Conservation (phyloP, 495 filamentous ascomycete species). For the Aspergillus haitiensis region DNA sequence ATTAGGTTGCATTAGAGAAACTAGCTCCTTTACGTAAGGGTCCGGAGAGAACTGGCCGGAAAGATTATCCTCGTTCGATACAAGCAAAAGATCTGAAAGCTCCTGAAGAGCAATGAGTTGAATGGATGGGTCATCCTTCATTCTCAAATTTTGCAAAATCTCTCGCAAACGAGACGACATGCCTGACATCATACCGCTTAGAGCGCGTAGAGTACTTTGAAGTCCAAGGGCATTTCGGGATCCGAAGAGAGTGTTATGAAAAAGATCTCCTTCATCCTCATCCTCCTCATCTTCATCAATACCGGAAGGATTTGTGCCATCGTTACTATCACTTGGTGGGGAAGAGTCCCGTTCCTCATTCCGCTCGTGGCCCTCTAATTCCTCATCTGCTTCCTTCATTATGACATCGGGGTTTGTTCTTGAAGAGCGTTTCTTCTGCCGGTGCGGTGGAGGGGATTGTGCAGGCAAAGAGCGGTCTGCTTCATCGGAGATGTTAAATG, state of each 20-base stretch:
- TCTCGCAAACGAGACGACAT: slow-evolving; percentile 77
- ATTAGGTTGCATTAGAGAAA: slow-evolving; percentile 86
- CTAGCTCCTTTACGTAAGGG: slow-evolving; percentile 91
- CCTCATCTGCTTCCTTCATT: slow-evolving; percentile 53
- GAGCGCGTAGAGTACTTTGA: slow-evolving; percentile 78
- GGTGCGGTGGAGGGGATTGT: slow-evolving; percentile 38
- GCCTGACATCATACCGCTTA: slow-evolving; percentile 89
- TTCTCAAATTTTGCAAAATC: slow-evolving; percentile 77
- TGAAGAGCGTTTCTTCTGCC: slow-evolving; percentile 57
- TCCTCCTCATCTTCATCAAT: slow-evolving; percentile 71
- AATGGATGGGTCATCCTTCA: slow-evolving; percentile 83
- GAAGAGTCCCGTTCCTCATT: slow-evolving; percentile 41
- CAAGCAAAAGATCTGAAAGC: slow-evolving; percentile 85
- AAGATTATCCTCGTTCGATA: slow-evolving; percentile 95
- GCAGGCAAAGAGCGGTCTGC: slow-evolving; percentile 37
- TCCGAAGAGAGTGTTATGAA: slow-evolving; percentile 70
- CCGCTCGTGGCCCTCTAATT: slow-evolving; percentile 38
- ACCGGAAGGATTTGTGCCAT: slow-evolving; percentile 51
- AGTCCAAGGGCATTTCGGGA: slow-evolving; percentile 64
- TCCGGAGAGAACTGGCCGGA: slow-evolving; percentile 95
- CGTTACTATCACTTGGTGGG: slow-evolving; percentile 61
- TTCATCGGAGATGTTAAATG: not conserved
- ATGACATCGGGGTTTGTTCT: slow-evolving; percentile 53
- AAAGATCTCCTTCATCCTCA: slow-evolving; percentile 79
- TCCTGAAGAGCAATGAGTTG: slow-evolving; percentile 93